Conservation (phyloP, 176 grass and related monocot genomes). For the Olyra latifolia region DNA sequence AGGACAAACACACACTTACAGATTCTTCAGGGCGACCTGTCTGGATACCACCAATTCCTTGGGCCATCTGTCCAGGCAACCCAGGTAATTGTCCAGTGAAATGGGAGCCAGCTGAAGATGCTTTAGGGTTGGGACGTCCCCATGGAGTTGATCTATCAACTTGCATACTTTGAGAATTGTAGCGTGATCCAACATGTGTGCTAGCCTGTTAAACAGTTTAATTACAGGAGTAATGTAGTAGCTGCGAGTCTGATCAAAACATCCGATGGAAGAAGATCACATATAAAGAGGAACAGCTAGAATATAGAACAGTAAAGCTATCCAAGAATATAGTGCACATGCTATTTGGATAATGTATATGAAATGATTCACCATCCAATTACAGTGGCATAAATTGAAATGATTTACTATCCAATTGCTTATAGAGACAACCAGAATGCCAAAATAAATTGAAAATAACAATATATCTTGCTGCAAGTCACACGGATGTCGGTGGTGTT, state of each 20-base stretch:
- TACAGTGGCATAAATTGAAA: too few relatives aligned
- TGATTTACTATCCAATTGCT: too few relatives aligned
- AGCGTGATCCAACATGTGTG: conserved; percentile 54
- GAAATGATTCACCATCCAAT: too few relatives aligned
- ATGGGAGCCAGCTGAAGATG: conserved; percentile 37
- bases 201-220: conserved; percentile 41
- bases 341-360: too few relatives aligned
- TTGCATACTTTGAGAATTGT: conserved; percentile 66
- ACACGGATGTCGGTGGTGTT: conserved; percentile 95
- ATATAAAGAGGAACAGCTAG: neutral
- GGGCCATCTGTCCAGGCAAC: conserved; percentile 59
- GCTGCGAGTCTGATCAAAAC: neutral
- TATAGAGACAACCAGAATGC: too few relatives aligned
- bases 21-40: conserved; percentile 45
- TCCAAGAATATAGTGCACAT: too few relatives aligned
- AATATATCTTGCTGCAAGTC: too few relatives aligned
- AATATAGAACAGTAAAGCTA: conserved; percentile 5
- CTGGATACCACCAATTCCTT: conserved; percentile 54
- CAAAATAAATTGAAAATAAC: too few relatives aligned
- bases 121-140: conserved; percentile 53
- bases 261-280: conserved; percentile 4
- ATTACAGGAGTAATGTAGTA: conserved; percentile 27
- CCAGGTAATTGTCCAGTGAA: conserved; percentile 61
- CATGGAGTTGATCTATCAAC: conserved; percentile 69
- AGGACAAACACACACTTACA: conserved; percentile 35